A percentile compares a stretch with the other conserved stretches of the same genome.
These are phyloP conservation scores for Alternaria sp. DNA, from an alignment of 2,329 filamentous ascomycete species.

Conservation along the genomic window DNA sequence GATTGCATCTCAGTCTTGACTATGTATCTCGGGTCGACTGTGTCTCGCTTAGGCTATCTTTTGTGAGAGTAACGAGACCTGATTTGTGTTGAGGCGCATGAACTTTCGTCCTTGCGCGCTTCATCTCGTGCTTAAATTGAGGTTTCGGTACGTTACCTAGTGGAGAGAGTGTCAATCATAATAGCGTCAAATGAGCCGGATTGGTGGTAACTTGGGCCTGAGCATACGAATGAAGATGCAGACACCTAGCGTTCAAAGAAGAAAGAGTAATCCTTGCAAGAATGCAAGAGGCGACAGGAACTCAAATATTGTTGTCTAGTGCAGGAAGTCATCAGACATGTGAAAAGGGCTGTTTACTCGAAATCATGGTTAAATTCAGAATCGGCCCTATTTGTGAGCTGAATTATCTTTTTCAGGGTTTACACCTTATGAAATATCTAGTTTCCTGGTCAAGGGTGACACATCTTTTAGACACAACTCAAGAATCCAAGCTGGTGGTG, in stretches of 20 bases:
- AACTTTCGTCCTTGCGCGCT: neutral
- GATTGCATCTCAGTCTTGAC: neutral
- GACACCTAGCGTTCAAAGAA: neutral
- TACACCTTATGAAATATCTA: too few species aligned
- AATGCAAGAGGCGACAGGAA: neutral
- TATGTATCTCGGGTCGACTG: neutral
- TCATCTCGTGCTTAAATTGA: neutral
- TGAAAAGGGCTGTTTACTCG: too few species aligned
- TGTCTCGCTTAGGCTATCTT: neutral
- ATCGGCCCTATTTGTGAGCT: too few species aligned
- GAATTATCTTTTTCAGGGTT: too few species aligned
- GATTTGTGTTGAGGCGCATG: neutral
- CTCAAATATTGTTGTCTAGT: neutral
- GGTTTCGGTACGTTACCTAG: neutral
- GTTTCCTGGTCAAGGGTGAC: neutral
- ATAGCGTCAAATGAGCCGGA: neutral
- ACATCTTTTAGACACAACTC: neutral
- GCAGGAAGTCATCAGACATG: neutral
- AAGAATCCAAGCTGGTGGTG: neutral
- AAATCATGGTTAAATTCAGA: too few species aligned
- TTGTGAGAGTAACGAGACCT: neutral
- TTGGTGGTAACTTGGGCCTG: neutral
- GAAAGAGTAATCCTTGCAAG: neutral
- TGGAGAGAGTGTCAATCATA: neutral
- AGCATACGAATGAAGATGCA: neutral